These are phyloP conservation scores for Ustilago lituana DNA, from an alignment of 1,284 basidiomycete genomes.

Conservation along the genomic window DNA sequence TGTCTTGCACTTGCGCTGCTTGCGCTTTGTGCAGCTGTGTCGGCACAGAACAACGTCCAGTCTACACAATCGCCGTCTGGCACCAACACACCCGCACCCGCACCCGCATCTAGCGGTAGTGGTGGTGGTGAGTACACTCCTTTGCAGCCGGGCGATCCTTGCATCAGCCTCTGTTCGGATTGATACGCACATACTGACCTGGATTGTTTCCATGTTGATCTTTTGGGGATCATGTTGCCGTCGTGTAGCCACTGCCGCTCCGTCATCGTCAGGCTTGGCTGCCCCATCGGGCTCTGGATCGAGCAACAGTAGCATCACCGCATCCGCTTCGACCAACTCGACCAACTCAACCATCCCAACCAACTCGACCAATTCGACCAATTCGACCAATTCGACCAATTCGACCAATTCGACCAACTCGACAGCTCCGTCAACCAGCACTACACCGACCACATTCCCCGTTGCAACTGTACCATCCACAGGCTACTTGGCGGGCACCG, in stretches of 20 bases:
- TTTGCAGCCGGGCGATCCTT: too few relatives aligned
- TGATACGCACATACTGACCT: too few relatives aligned
- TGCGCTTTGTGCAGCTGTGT: constrained; percentile 25
- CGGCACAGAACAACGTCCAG: constrained; percentile 31
- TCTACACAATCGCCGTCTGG: constrained; percentile 25
- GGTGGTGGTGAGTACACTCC: constrained; percentile 29
- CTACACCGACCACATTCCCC: constrained; percentile 45
- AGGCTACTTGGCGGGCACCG: constrained; percentile 43
- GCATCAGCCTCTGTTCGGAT: too few relatives aligned
- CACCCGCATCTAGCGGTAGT: constrained; percentile 17
- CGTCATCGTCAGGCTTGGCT: constrained; percentile 22
- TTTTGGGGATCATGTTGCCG: too few relatives aligned
- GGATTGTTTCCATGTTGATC: too few relatives aligned
- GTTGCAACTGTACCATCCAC: constrained; percentile 37
- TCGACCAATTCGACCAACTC: not conserved
- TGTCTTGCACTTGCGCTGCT: constrained; percentile 30
- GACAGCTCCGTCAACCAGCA: constrained; percentile 25
- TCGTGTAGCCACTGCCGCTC: constrained; percentile 17
- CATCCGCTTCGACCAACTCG: constrained; percentile 1
- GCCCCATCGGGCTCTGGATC: constrained; percentile 19
- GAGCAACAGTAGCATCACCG: constrained; percentile 5
- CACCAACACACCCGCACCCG: constrained; percentile 12
- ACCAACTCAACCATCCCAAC: constrained; percentile 1
- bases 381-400: not conserved
- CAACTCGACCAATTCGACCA: constrained; percentile 38